Percentiles rank a stretch among this genome's conserved stretches.
Evolutionary conservation across 805 yeast genomes (phyloP).

Genomic region (Nakazawaea molendinolei): DNA sequence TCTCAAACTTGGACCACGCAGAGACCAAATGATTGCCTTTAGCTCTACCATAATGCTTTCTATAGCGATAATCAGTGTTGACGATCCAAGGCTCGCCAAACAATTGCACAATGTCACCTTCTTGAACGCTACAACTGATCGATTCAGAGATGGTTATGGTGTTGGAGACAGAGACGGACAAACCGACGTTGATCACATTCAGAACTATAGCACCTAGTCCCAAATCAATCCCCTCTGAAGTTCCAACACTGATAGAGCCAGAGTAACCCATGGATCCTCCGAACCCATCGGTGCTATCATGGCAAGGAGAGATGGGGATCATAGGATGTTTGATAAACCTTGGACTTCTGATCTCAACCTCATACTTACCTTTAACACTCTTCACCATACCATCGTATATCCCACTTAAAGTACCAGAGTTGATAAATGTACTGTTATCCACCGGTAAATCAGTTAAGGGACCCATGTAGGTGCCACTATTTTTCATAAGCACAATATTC

Average conservation of each 20-base stretch:
- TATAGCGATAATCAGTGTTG: constrained; percentile 5
- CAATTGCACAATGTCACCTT: constrained; percentile 10
- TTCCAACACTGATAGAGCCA: constrained; percentile 1
- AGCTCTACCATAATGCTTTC: constrained; percentile 1
- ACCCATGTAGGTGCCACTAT: too few relatives aligned
- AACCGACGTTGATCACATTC: neutral
- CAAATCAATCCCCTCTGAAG: neutral
- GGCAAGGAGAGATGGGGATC: constrained; percentile 10
- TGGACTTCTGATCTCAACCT: constrained; percentile 4
- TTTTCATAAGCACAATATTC: too few relatives aligned
- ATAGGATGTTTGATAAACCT: constrained; percentile 1
- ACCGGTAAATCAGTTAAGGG: too few relatives aligned
- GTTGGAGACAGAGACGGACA: constrained; percentile 1
- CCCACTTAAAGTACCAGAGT: too few relatives aligned
- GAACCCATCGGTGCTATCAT: constrained; percentile 11
- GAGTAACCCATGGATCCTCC: constrained; percentile 10
- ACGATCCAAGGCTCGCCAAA: constrained; percentile 12
- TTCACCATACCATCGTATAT: too few relatives aligned
- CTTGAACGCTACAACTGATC: constrained; percentile 7
- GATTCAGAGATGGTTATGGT: constrained; percentile 5
- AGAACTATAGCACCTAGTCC: constrained; percentile 1
- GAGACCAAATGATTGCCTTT: neutral
- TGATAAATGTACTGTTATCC: too few relatives aligned
- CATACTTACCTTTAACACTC: neutral
- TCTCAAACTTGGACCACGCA: neutral